These are phyloP conservation scores for Aegilops speltoides DNA, from an alignment of 176 grass and related monocot genomes.

Conservation along the genomic window DNA sequence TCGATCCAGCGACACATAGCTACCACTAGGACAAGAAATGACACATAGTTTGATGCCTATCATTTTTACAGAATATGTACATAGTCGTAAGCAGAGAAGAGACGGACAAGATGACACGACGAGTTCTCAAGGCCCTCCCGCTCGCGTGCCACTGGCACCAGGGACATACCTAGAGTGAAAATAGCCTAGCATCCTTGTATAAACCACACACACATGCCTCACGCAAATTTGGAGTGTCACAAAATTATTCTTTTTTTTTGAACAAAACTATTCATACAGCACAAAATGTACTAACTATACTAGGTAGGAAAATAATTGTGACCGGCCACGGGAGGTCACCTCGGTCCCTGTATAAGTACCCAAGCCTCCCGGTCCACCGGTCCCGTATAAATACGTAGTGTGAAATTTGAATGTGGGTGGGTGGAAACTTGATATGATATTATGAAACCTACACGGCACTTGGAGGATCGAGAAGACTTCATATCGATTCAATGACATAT, in stretches of 20 bases:
- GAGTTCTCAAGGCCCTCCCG: no score
- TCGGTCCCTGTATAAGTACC: not conserved
- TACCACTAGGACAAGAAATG: not conserved
- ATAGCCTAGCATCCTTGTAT: no score
- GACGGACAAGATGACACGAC: no score
- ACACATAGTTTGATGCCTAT: not conserved
- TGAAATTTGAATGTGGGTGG: no score
- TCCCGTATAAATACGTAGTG: no score
- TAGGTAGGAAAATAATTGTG: not conserved
- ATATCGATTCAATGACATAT: no score
- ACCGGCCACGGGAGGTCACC: constrained; percentile 39
- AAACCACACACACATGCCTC: not conserved
- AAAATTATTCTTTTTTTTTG: not conserved
- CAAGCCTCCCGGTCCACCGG: not conserved
- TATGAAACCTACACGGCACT: no score
- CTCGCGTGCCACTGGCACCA: no score
- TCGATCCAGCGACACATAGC: not conserved
- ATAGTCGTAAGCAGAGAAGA: not conserved
- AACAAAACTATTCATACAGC: not conserved
- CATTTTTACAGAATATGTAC: not conserved
- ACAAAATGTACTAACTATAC: no score
- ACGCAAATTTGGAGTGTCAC: not conserved
- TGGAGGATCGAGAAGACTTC: no score
- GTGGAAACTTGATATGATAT: no score
- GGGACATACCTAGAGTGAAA: no score